phyloP scores from a whole-genome alignment of 139 green algal genomes.

The Coelastrella sp. region DNA sequence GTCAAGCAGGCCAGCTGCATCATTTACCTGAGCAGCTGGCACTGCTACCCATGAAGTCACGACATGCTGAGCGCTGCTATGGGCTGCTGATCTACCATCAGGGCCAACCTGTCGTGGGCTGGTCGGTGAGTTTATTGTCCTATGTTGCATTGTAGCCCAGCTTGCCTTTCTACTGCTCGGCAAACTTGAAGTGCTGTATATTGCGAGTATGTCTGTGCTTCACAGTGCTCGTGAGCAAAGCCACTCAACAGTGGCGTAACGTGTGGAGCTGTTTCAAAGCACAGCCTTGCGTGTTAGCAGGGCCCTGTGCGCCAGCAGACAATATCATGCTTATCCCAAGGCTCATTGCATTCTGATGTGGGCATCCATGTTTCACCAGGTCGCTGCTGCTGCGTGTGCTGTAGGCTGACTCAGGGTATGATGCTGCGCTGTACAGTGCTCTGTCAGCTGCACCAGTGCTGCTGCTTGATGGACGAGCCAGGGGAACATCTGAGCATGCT shows the following conservation, averaged over 20 bases:
- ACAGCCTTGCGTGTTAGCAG: too few species aligned
- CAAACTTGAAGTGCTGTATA: slow-evolving; percentile 1
- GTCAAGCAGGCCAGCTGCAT: slow-evolving; percentile 7
- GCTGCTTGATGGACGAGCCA: slow-evolving; percentile 55
- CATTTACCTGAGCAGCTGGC: slow-evolving; percentile 7
- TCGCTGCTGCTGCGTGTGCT: neutral
- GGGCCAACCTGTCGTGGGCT: slow-evolving; percentile 48
- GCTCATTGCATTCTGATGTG: neutral
- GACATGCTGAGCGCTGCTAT: slow-evolving; percentile 60
- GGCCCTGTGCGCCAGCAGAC: too few species aligned
- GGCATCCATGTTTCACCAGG: too few species aligned
- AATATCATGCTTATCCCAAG: neutral
- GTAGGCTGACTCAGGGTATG: slow-evolving; percentile 60
- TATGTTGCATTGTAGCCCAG: neutral
- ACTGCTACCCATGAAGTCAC: slow-evolving; percentile 21
- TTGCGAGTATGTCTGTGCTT: too few species aligned
- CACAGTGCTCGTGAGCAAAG: too few species aligned
- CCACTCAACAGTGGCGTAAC: too few species aligned
- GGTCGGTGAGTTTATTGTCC: slow-evolving; percentile 52
- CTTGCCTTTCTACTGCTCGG: neutral
- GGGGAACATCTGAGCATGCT: slow-evolving; percentile 56
- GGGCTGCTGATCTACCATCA: slow-evolving; percentile 49
- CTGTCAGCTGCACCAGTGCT: slow-evolving; percentile 49
- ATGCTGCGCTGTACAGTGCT: slow-evolving; percentile 43
- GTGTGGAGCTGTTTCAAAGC: too few species aligned